These are phyloP conservation scores for Cucurbita moschata DNA, from an alignment of 306 rosid species.

Conservation along the genomic window DNA sequence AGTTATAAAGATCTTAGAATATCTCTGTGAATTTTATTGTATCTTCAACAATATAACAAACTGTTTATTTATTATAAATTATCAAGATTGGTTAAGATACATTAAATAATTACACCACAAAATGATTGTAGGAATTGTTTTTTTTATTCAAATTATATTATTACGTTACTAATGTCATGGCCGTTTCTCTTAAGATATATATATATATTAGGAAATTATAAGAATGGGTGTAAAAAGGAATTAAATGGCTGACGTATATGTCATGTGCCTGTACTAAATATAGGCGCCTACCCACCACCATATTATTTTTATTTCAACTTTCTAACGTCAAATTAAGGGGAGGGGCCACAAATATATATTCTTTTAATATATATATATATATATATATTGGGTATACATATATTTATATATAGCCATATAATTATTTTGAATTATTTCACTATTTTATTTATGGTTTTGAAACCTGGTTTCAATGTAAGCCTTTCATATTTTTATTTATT, in stretches of 20 bases:
- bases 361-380: too few relatives aligned
- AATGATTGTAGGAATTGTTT: not conserved
- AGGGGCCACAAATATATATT: not conserved
- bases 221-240: not conserved
- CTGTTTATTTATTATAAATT: not conserved
- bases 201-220: not conserved
- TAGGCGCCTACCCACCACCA: conserved; percentile 5
- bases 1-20: not conserved
- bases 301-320: not conserved
- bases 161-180: not conserved
- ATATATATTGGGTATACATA: too few relatives aligned
- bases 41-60: not conserved
- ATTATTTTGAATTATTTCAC: not conserved
- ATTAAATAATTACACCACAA: not conserved
- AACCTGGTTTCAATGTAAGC: too few relatives aligned
- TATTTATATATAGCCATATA: not conserved
- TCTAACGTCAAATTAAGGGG: not conserved
- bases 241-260: conserved; percentile 5
- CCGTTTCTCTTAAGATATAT: not conserved
- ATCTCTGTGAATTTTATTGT: not conserved
- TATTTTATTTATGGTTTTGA: not conserved
- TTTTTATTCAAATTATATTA: not conserved
- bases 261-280: conserved; percentile 8
- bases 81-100: not conserved
- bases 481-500: not conserved